Percentiles rank a stretch among this genome's conserved stretches.
These are phyloP conservation scores for Candida dajiaensis DNA, from an alignment of 805 yeast species.

Conservation along the genomic window DNA sequence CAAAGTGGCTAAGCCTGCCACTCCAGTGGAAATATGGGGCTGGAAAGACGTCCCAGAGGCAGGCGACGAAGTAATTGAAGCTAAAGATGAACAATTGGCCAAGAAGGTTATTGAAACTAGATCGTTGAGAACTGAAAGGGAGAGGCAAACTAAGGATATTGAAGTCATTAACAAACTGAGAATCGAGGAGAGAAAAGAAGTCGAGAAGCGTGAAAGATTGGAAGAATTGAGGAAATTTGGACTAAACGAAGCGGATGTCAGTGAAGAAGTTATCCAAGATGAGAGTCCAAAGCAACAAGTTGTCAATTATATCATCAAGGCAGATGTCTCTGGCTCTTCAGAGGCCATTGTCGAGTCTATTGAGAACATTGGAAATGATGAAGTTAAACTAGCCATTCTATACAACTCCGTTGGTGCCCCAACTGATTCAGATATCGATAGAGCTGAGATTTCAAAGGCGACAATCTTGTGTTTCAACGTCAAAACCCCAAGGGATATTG, in stretches of 20 bases:
- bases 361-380: conserved; percentile 78
- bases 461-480: conserved; percentile 75
- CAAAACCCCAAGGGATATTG: conserved; percentile 54
- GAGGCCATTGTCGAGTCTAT: conserved; percentile 89
- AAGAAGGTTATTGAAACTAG: conserved; percentile 70
- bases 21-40: conserved; percentile 87
- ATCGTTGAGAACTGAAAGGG: conserved; percentile 49
- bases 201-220: conserved; percentile 45
- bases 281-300: conserved; percentile 22
- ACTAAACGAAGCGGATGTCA: conserved; percentile 34
- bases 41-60: conserved; percentile 93
- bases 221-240: conserved; percentile 60
- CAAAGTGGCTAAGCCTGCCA: conserved; percentile 72
- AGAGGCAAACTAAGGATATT: conserved; percentile 56
- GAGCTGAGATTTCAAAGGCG: conserved; percentile 69
- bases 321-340: conserved; percentile 92
- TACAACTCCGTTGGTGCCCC: conserved; percentile 75
- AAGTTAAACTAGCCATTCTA: conserved; percentile 65
- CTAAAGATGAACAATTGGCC: conserved; percentile 66
- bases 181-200: conserved; percentile 44
- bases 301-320: conserved; percentile 67
- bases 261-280: conserved; percentile 17
- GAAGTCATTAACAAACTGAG: conserved; percentile 67
- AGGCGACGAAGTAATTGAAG: conserved; percentile 79
- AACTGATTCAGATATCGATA: conserved; percentile 56